Base-by-base conservation (phyloP, 2,329 filamentous ascomycete genomes). In the Balansia obtecta region DNA sequence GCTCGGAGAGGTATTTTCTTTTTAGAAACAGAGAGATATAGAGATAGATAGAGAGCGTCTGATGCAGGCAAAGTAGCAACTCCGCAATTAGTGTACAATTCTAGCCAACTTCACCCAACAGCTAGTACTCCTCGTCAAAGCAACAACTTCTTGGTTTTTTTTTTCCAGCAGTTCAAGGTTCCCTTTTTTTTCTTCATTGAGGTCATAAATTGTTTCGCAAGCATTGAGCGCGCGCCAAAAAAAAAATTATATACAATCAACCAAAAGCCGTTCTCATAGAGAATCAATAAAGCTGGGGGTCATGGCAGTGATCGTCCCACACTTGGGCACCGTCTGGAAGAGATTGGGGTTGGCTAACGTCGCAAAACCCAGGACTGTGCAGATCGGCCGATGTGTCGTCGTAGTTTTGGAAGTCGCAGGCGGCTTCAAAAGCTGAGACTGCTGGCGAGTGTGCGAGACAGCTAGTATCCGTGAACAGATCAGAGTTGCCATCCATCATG, bases 351-450 rank as follows among this genome's bases (percentile, higher is more conserved):
- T 56, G 57, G n/a, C 47, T 54, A 37, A 58, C 45, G 11, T 64
- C 58, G 20, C 61, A 52, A 46, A 56, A 27, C 34, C 46, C 52
- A 39, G 61, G 62, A 51, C 48, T 68, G 59, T 55, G 56, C 2
- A 56, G 47, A 15, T 64, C 65, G 52, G 46, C 63, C 55, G 56
- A 60, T 39, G 58, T 54, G n/a, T 58, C 37, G n/a, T 59, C 58
- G 50, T 67, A 71, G 48, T 60, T 61, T 22, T 64, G 64, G 49
- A 71, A 57, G 27, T 70, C 65, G 51, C 68, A 73, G 9, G 67
- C 63, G 18, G 64, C 58, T 5, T 71, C 66, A 51, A 71, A 73
- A 10, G 68, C 61, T 39, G 69, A 65, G 52, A 68, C 70, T 16
- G 65, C 58, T 8, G 63, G 65, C 2, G 66, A 61, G 51, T 63